phyloP scores from a whole-genome alignment of 1,284 basidiomycete species.

The Rhodotorula mucilaginosa region DNA sequence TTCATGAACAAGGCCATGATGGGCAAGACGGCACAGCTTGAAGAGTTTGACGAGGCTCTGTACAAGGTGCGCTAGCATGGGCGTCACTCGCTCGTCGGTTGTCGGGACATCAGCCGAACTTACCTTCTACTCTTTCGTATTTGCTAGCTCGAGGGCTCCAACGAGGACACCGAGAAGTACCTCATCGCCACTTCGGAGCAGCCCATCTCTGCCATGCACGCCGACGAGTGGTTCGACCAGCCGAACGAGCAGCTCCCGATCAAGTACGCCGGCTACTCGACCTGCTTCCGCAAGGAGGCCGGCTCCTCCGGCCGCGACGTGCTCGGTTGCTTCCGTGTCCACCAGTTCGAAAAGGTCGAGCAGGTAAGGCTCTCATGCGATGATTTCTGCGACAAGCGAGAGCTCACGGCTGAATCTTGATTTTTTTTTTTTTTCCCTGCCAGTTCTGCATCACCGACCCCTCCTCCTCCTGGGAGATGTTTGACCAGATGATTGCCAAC shows the following conservation, averaged over 20 bases:
- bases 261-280: slow-evolving; percentile 67
- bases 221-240: slow-evolving; percentile 95
- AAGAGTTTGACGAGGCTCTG: slow-evolving; percentile 96
- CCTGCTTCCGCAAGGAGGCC: slow-evolving; percentile 99
- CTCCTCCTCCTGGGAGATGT: slow-evolving; percentile 87
- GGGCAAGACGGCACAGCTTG: slow-evolving; percentile 95
- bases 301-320: slow-evolving; percentile 95
- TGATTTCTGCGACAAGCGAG: neutral
- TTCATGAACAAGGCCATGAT: slow-evolving; percentile 98
- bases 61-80: slow-evolving; percentile 68
- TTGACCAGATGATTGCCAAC: slow-evolving; percentile 84
- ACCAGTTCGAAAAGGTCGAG: slow-evolving; percentile 99
- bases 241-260: slow-evolving; percentile 88
- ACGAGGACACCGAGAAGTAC: slow-evolving; percentile 94
- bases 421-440: neutral
- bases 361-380: slow-evolving; percentile 54
- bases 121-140: neutral
- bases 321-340: slow-evolving; percentile 99
- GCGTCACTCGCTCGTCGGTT: too few species aligned
- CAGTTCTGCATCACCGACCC: slow-evolving; percentile 95
- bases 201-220: slow-evolving; percentile 92
- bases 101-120: neutral
- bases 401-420: neutral
- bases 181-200: slow-evolving; percentile 98
- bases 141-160: slow-evolving; percentile 64